Conservation (phyloP, 2,329 filamentous ascomycete species). For the Phialophora expanda region DNA sequence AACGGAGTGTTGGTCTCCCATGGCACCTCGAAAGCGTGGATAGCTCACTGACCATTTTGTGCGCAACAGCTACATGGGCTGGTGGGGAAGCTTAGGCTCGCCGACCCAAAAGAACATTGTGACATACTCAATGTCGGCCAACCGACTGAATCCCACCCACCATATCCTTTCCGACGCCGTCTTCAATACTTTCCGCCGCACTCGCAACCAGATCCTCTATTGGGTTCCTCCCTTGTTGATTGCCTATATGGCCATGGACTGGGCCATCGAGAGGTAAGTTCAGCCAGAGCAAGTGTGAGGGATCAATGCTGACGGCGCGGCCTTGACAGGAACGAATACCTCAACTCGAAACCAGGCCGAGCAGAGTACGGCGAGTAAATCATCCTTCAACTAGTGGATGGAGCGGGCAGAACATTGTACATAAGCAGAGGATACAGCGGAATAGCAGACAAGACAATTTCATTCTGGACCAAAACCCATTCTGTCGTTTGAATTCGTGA, state of each 20-base stretch:
- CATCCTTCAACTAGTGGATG: conserved; percentile 3
- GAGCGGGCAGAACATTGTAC: conserved; percentile 26
- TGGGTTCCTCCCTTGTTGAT: conserved; percentile 77
- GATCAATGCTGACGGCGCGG: conserved; percentile 32
- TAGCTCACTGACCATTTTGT: conserved; percentile 39
- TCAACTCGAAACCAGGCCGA: conserved; percentile 57
- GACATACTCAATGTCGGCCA: conserved; percentile 78
- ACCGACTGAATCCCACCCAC: conserved; percentile 87
- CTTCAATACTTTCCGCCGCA: conserved; percentile 94
- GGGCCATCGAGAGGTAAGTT: conserved; percentile 85
- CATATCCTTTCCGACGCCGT: conserved; percentile 78
- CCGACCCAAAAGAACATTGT: conserved; percentile 65
- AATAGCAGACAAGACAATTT: conserved; percentile 13
- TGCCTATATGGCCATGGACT: conserved; percentile 84
- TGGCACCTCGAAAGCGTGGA: neutral
- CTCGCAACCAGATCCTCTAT: conserved; percentile 85
- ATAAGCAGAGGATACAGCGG: conserved; percentile 28
- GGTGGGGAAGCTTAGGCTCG: conserved; percentile 71
- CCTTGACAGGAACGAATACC: conserved; percentile 54
- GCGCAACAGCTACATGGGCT: conserved; percentile 68
- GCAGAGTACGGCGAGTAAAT: conserved; percentile 19
- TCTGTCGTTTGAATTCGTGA: neutral
- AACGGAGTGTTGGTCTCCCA: conserved; percentile 47
- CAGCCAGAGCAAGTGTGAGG: neutral
- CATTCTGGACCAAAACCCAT: neutral